Conservation (phyloP, 148 eudicot genomes). For the Vaccinium darrowii region DNA sequence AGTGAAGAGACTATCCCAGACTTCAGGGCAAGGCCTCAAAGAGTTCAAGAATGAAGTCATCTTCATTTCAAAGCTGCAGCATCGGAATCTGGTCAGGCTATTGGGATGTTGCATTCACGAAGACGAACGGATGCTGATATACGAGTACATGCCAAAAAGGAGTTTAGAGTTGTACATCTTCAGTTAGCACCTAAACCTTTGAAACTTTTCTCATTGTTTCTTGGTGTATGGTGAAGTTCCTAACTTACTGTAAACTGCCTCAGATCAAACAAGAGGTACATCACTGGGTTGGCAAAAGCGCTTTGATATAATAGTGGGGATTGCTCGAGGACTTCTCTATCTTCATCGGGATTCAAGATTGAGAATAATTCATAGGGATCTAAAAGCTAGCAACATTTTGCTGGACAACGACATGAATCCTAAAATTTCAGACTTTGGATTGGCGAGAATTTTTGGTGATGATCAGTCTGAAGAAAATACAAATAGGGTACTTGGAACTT, state of each 20-base stretch:
- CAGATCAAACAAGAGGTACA: slow-evolving; percentile 19
- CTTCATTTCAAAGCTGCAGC: slow-evolving; percentile 47
- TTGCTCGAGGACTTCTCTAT: slow-evolving; percentile 36
- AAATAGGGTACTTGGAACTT: slow-evolving; percentile 23
- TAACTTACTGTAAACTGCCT: not conserved
- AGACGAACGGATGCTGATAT: slow-evolving; percentile 46
- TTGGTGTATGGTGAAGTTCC: not conserved
- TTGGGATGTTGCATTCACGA: slow-evolving; percentile 43
- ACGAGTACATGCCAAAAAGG: slow-evolving; percentile 44
- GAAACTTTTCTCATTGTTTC: not conserved
- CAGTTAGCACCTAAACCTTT: slow-evolving; percentile 20
- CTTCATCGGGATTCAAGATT: slow-evolving; percentile 39
- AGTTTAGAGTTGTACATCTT: slow-evolving; percentile 43
- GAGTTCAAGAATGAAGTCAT: slow-evolving; percentile 48
- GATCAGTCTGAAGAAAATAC: slow-evolving; percentile 19
- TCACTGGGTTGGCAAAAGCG: slow-evolving; percentile 27
- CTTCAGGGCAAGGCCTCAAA: slow-evolving; percentile 42
- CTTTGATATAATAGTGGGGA: slow-evolving; percentile 28
- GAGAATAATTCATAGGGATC: slow-evolving; percentile 40
- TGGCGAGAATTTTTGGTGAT: slow-evolving; percentile 30
- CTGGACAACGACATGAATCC: slow-evolving; percentile 33
- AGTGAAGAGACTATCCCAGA: slow-evolving; percentile 42
- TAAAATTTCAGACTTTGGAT: slow-evolving; percentile 38
- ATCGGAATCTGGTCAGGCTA: slow-evolving; percentile 43
- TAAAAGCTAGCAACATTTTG: slow-evolving; percentile 34